Percentiles rank a stretch among this genome's conserved stretches.
phyloP scores from a whole-genome alignment of 1,284 basidiomycete genomes.

The Cutaneotrichosporon cavernicola region DNA sequence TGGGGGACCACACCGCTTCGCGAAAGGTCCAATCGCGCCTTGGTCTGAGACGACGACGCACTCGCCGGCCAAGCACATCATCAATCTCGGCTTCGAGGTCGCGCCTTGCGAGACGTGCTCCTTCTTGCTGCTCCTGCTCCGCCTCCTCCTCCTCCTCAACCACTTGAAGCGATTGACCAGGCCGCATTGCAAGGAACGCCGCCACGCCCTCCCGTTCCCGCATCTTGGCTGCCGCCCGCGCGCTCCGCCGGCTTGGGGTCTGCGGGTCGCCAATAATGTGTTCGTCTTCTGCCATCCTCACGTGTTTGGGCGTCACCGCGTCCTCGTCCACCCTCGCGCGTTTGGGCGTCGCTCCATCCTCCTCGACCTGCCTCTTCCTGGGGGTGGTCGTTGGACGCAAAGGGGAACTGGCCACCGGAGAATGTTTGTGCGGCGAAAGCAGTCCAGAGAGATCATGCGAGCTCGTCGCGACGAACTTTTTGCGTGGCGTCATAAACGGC shows the following conservation, averaged over 20 bases:
- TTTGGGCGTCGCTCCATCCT: conserved; percentile 20
- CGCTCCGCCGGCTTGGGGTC: not conserved
- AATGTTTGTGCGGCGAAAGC: conserved; percentile 27
- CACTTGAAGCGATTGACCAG: conserved; percentile 17
- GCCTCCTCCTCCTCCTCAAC: conserved; percentile 17
- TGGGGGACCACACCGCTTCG: conserved; percentile 15
- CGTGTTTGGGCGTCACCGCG: conserved; percentile 19
- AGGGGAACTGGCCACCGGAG: conserved; percentile 27
- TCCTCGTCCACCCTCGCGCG: conserved; percentile 21
- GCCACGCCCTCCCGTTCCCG: conserved; percentile 26
- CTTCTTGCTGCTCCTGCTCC: not conserved
- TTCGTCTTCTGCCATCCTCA: not conserved
- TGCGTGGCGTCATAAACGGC: conserved; percentile 40
- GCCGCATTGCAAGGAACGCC: conserved; percentile 46
- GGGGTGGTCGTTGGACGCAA: conserved; percentile 4
- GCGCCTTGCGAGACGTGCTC: not conserved
- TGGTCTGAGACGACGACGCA: not conserved
- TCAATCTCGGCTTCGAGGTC: conserved; percentile 9
- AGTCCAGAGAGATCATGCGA: conserved; percentile 36
- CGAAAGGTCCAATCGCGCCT: conserved; percentile 20
- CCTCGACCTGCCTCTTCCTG: conserved; percentile 16
- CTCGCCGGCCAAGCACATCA: not conserved
- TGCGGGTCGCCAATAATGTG: not conserved
- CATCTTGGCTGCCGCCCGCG: not conserved
- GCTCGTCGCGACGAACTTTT: conserved; percentile 35